phyloP scores from a whole-genome alignment of 306 rosid species.

The Cyamopsis tetragonoloba region DNA sequence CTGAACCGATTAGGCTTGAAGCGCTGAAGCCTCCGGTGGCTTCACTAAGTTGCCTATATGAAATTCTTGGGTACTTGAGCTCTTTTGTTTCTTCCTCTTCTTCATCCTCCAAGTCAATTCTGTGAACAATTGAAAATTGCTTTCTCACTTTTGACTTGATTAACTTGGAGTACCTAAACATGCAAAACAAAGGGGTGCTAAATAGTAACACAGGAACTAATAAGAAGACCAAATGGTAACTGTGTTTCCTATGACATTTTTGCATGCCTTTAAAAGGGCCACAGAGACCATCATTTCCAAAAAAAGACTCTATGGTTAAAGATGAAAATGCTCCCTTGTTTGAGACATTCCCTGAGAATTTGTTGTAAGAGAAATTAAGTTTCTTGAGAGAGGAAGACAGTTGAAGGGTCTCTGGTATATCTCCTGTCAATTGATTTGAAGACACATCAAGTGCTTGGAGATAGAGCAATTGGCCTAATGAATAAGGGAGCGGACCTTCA shows the following conservation, averaged over 20 bases:
- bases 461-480: constrained; percentile 70
- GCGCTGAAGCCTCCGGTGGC: constrained; percentile 77
- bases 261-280: constrained; percentile 65
- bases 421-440: constrained; percentile 57
- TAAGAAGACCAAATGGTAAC: constrained; percentile 42
- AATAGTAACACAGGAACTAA: constrained; percentile 49
- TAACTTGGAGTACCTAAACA: constrained; percentile 35
- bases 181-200: constrained; percentile 49
- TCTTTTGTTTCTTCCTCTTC: constrained; percentile 55
- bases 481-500: constrained; percentile 60
- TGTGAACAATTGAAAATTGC: constrained; percentile 12
- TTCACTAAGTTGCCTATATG: constrained; percentile 63
- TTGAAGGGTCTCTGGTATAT: constrained; percentile 57
- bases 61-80: constrained; percentile 65
- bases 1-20: constrained; percentile 74
- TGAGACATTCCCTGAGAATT: constrained; percentile 61
- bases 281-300: constrained; percentile 60
- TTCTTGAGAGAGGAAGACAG: constrained; percentile 57
- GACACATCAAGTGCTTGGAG: constrained; percentile 66
- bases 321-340: constrained; percentile 60
- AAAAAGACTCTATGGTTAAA: constrained; percentile 57
- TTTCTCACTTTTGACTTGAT: constrained; percentile 39
- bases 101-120: constrained; percentile 33
- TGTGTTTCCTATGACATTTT: constrained; percentile 46
- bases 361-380: constrained; percentile 81